Conservation (phyloP, 176 grass and related monocot genomes). For the bread wheat (Triticum aestivum) region IWGSC_CS_RefSeq_v2.1 NC_057804.1:543429643-543430142, state of each 20-base stretch:
- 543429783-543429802: constrained; percentile 38
- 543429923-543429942: constrained; percentile 31
- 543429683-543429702: constrained; percentile 66
- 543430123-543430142: no score
- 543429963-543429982: neutral
- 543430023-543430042: neutral
- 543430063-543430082: constrained; percentile 1
- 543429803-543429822: constrained; percentile 36
- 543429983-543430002: neutral
- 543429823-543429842: constrained; percentile 51
- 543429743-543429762: constrained; percentile 4
- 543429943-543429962: constrained; percentile 29
- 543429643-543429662: constrained; percentile 43
- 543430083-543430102: neutral
- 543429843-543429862: constrained; percentile 49
- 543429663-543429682: constrained; percentile 93
- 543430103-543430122: neutral
- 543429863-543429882: neutral
- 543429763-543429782: constrained; percentile 17
- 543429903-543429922: constrained; percentile 8
- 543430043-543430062: neutral
- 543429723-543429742: constrained; percentile 14
- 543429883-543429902: neutral
- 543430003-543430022: neutral
- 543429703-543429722: constrained; percentile 51